Percentiles rank a stretch among this genome's conserved stretches.
Evolutionary conservation across 208 protist genomes (phyloP).

Genomic region (Trypanosoma conorhini): DNA sequence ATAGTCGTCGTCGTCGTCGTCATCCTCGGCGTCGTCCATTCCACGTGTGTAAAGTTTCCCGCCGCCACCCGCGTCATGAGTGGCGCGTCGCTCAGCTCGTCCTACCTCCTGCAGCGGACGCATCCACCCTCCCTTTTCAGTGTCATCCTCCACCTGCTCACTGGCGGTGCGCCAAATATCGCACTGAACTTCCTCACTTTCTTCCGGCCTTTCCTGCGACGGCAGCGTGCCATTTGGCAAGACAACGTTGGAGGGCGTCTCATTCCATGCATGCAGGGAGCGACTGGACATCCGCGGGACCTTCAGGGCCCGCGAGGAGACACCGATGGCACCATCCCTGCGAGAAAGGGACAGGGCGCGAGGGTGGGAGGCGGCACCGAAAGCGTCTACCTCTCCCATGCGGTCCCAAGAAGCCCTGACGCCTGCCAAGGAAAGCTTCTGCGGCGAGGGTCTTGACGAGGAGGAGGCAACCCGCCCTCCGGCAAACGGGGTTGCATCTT

Average conservation of each 20-base stretch:
- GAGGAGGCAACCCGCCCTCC: not conserved
- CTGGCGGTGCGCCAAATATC: constrained; percentile 13
- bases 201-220: not conserved
- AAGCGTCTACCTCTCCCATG: not conserved
- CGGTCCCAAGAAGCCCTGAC: constrained; percentile 1
- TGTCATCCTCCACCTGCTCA: not conserved
- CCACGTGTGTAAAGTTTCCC: not conserved
- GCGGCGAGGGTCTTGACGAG: not conserved
- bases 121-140: constrained; percentile 12
- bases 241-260: constrained; percentile 15
- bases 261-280: constrained; percentile 5
- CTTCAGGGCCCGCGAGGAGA: not conserved
- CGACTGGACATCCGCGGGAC: not conserved
- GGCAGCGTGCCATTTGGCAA: not conserved
- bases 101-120: constrained; percentile 21
- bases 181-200: not conserved
- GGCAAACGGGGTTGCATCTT: constrained; percentile 15
- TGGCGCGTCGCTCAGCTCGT: not conserved
- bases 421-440: not conserved
- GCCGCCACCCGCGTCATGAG: not conserved
- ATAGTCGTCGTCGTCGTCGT: constrained; percentile 11
- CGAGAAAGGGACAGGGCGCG: not conserved
- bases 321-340: not conserved
- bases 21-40: not conserved
- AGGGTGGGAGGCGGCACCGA: not conserved